Evolutionary conservation across 768 basidiomycete genomes (phyloP).

Genomic region (Trametes cinnabarina): DNA sequence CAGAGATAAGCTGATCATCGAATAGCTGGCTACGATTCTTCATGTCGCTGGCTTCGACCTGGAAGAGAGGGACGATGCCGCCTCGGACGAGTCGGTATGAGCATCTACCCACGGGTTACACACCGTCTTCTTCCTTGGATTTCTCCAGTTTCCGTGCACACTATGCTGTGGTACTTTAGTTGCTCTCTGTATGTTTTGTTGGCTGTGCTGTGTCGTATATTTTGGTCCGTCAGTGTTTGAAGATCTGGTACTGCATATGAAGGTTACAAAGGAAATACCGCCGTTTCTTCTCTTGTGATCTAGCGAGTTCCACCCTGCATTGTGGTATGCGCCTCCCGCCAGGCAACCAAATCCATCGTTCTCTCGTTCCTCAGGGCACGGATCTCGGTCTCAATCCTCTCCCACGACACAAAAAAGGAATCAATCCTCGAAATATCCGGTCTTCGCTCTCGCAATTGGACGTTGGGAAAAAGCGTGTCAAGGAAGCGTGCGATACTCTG

Average conservation of each 20-base stretch:
- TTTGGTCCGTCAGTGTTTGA: too few species aligned
- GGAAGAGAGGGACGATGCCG: constrained; percentile 15
- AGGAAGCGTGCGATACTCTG: constrained; percentile 3
- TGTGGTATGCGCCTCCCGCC: too few species aligned
- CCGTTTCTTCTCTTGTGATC: too few species aligned
- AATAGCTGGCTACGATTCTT: constrained; percentile 65
- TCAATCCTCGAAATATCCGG: too few species aligned
- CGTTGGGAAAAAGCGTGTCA: constrained; percentile 8
- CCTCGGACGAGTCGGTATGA: not conserved
- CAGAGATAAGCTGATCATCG: too few species aligned
- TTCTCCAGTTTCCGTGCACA: too few species aligned
- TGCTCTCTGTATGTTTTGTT: too few species aligned
- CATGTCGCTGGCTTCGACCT: constrained; percentile 63
- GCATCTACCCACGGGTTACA: not conserved
- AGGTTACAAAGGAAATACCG: too few species aligned
- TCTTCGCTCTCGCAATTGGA: not conserved
- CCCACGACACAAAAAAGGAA: not conserved
- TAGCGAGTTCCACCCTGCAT: not conserved
- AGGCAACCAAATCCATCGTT: not conserved
- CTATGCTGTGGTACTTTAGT: too few species aligned
- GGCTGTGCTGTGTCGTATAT: too few species aligned
- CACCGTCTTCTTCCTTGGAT: not conserved
- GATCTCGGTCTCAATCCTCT: not conserved
- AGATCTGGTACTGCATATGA: too few species aligned
- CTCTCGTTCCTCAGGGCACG: not conserved